These are phyloP conservation scores for Firmiana major DNA, from an alignment of 345 rosid species.

Conservation along the genomic window DNA sequence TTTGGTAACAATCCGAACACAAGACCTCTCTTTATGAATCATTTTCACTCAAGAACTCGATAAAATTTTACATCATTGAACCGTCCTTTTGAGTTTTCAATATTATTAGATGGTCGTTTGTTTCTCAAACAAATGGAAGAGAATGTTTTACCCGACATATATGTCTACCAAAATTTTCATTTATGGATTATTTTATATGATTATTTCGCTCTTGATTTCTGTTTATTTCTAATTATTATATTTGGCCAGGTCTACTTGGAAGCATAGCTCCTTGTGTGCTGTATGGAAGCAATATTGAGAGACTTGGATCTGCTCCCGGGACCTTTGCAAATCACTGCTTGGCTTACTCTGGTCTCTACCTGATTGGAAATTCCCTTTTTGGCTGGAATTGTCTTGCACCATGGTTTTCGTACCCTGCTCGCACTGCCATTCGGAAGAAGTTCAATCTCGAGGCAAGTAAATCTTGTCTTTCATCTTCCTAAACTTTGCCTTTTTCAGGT, in stretches of 20 bases:
- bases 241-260: slow-evolving; percentile 75
- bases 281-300: slow-evolving; percentile 85
- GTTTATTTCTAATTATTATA: background rate
- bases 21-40: no score
- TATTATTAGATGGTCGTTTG: no score
- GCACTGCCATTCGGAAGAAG: slow-evolving; percentile 69
- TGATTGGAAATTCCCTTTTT: slow-evolving; percentile 57
- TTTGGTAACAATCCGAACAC: no score
- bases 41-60: no score
- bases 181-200: background rate
- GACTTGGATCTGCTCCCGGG: slow-evolving; percentile 72
- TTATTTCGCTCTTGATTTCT: background rate
- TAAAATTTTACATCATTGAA: no score
- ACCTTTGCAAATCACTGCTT: slow-evolving; percentile 80
- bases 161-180: background rate
- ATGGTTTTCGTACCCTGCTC: slow-evolving; percentile 71
- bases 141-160: background rate
- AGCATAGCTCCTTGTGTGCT: slow-evolving; percentile 82
- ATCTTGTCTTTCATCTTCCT: background rate
- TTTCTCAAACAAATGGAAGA: background rate
- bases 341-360: slow-evolving; percentile 65
- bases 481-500: background rate
- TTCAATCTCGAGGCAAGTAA: slow-evolving; percentile 85
- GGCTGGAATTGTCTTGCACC: slow-evolving; percentile 90
- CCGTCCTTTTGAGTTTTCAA: no score